Conservation (phyloP, 805 yeast genomes). For the Sugiyamaella boreocaroliniensis region DNA sequence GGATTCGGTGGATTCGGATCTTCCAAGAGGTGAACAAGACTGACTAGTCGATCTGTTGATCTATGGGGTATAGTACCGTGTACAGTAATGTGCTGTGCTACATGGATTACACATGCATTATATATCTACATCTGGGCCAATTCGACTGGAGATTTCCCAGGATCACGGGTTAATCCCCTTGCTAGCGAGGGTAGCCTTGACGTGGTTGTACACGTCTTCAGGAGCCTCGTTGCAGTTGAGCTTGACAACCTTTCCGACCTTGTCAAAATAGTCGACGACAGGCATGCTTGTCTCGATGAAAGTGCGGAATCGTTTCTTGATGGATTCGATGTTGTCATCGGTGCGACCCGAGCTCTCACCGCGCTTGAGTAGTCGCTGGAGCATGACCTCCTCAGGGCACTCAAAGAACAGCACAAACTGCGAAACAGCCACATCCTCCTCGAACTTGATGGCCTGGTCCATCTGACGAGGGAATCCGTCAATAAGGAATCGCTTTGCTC, state of each 20-base stretch:
- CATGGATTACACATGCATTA: background rate
- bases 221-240: conserved; percentile 75
- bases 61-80: background rate
- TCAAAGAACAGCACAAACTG: conserved; percentile 38
- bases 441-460: conserved; percentile 97
- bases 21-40: conserved; percentile 31
- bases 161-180: conserved; percentile 9
- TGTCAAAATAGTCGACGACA: conserved; percentile 74
- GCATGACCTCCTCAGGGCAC: conserved; percentile 77
- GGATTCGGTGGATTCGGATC: conserved; percentile 55
- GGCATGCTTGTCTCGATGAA: conserved; percentile 90
- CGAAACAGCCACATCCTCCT: conserved; percentile 45
- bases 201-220: conserved; percentile 66
- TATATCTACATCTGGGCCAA: background rate
- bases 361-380: conserved; percentile 75
- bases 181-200: conserved; percentile 54
- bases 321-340: conserved; percentile 89
- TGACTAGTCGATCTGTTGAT: background rate
- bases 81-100: too few relatives aligned
- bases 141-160: background rate
- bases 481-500: conserved; percentile 59
- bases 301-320: conserved; percentile 80
- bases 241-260: conserved; percentile 67
- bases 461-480: conserved; percentile 98
- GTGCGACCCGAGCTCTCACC: conserved; percentile 92